Base-by-base conservation (phyloP, 768 basidiomycete species). In the Postia placenta region DNA sequence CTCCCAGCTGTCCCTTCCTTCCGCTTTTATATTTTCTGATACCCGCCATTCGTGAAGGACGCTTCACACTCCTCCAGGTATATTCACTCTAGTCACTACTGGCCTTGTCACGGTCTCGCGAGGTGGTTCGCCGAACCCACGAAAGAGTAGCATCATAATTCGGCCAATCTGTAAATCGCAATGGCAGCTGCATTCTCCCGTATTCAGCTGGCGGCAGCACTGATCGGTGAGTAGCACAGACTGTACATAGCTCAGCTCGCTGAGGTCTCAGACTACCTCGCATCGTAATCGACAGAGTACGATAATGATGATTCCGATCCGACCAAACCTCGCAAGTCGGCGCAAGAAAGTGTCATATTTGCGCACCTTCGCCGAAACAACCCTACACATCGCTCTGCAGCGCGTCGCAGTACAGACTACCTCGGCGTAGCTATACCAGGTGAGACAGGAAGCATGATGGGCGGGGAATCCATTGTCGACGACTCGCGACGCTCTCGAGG, bases 301-400 rank as follows among this genome's bases (percentile, higher is more conserved):
- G 92, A 94, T 74, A 93, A 93, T 55, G 89, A 93, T 63, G 73
- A 77, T 28, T 69, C 75, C n/a, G 73, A 90, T 62, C 83, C 83
- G 5, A 66, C 79, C 45, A 74, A 69, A 11, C 79, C 80, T 6
- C 67, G 71, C 54, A 77, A 75, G 48, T 83, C 79, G 41, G 89
- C 89, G 3, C 79, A 89, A 38, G 87, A 92, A 51, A 91, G 88
- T 52, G 90, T 88, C 44, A 85, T 92, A 51, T 92, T 92, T 58
- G 75, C 85, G n/a, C 84, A 87, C 62, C 70, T 89, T 35, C 81
- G 86, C 26, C 79, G 73, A 40, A 64, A 76, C 44, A 70, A 74
- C 44, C 74, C 74, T 43, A 69, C 77, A 53, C 72, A 71, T 50
- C 71, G 74, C 20, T 66, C 65, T 26, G 58, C 65, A 17, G 60